A percentile compares a stretch with the other conserved stretches of the same genome.
Conservation (phyloP, 2,329 filamentous ascomycete genomes). For the Stylonectria norvegica region DNA sequence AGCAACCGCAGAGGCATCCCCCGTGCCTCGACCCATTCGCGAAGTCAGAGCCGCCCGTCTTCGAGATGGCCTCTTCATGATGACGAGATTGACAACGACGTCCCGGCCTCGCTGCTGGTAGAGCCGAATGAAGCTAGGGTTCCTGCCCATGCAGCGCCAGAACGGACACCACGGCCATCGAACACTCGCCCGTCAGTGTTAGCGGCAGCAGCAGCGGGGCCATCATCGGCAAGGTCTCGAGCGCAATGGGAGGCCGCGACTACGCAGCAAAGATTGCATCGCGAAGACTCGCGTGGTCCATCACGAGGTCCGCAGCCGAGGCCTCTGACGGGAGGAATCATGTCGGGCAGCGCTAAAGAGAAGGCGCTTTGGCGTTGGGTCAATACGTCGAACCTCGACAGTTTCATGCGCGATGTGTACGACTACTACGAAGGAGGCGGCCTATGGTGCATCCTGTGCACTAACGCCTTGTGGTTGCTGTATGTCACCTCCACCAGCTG, state of each 20-base stretch:
- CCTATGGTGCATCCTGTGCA: constrained; percentile 78
- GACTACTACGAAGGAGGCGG: constrained; percentile 81
- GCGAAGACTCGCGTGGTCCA: constrained; percentile 30
- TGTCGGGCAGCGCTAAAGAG: constrained; percentile 50
- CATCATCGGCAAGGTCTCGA: constrained; percentile 42
- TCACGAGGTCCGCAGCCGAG: constrained; percentile 22
- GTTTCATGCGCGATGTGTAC: constrained; percentile 81
- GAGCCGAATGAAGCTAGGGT: constrained; percentile 43
- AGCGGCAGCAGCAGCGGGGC: constrained; percentile 34
- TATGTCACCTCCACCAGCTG: constrained; percentile 40
- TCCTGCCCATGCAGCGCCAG: constrained; percentile 14
- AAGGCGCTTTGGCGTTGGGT: constrained; percentile 91
- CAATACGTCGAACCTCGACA: constrained; percentile 84
- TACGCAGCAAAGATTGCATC: constrained; percentile 49
- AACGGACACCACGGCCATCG: constrained; percentile 12
- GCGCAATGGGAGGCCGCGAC: constrained; percentile 55
- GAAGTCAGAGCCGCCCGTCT: constrained; percentile 13
- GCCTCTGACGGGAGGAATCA: constrained; percentile 27
- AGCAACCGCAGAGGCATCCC: constrained; percentile 13
- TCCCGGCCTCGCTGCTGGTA: constrained; percentile 61
- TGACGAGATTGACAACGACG: constrained; percentile 56
- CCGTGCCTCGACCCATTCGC: constrained; percentile 9
- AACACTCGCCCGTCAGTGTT: constrained; percentile 13
- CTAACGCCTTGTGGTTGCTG: constrained; percentile 68
- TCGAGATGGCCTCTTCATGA: constrained; percentile 36